Evolutionary conservation across 768 basidiomycete species (phyloP).

Genomic region (Lactifluus subvellereus): DNA sequence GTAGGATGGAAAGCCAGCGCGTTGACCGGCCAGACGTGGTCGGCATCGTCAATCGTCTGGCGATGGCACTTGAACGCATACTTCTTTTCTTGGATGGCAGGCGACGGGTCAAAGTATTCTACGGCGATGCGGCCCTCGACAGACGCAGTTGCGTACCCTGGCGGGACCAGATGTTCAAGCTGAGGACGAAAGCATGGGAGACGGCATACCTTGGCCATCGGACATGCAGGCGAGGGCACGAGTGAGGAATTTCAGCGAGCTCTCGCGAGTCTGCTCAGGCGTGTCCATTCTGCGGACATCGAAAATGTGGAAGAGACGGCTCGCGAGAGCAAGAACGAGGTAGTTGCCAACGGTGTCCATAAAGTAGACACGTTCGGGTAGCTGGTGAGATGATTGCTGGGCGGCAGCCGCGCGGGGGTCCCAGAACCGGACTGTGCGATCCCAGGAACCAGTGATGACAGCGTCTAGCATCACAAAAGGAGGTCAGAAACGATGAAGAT

Average conservation of each 20-base stretch:
- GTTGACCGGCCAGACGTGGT: slow-evolving; percentile 97
- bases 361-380: slow-evolving; percentile 82
- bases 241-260: slow-evolving; percentile 94
- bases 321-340: slow-evolving; percentile 91
- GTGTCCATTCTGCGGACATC: slow-evolving; percentile 74
- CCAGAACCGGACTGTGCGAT: slow-evolving; percentile 83
- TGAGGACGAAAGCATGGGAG: not conserved
- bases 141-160: slow-evolving; percentile 89
- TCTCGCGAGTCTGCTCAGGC: slow-evolving; percentile 79
- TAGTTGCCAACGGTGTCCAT: slow-evolving; percentile 73
- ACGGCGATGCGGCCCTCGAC: slow-evolving; percentile 96
- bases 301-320: slow-evolving; percentile 83
- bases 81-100: slow-evolving; percentile 73
- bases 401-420: slow-evolving; percentile 61
- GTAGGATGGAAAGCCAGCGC: slow-evolving; percentile 89
- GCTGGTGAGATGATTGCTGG: slow-evolving; percentile 53
- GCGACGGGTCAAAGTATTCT: slow-evolving; percentile 87
- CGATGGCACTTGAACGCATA: slow-evolving; percentile 98
- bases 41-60: slow-evolving; percentile 81
- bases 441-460: slow-evolving; percentile 89
- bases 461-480: slow-evolving; percentile 39
- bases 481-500: not conserved
- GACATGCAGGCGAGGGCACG: slow-evolving; percentile 87
- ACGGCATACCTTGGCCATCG: slow-evolving; percentile 69
- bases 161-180: not conserved